Base-by-base conservation (phyloP, 163 green algal species). In the Coccomyxa subellipsoidea region DNA sequence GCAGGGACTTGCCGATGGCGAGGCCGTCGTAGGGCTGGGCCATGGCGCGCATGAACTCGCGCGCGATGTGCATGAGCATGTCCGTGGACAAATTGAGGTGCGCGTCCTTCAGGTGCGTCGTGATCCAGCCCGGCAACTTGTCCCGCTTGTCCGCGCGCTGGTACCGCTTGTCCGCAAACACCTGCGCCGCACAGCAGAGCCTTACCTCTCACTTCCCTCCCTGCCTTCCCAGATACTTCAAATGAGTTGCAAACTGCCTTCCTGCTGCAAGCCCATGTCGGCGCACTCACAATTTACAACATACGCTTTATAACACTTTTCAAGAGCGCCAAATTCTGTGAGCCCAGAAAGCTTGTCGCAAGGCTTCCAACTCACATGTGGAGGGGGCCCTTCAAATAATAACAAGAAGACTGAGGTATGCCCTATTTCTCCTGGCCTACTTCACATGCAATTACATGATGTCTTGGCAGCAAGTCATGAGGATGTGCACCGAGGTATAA, bases 41-140 rank as follows among this genome's bases (percentile, higher is more conserved):
- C 95, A 98, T 98, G 70, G 77, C 71, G 31, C 94, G 89, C 91
- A 98, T 97, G 91, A 98, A 98, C 77, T 97, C 92, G 0, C 94
- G 87, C 23, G 96, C 90, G 1, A 99, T 93, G 81, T 93, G 88
- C 29, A 97, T 73, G 81, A 98, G 89, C 96, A 99, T 99, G 90
- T 99, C 96, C 6, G 96, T 98, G 80, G 90, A 96, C 40, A 99
- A 91, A 89, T 99, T 99, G 69, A 99, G 87, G 89, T 99, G 95
- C 1, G 94, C 89, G 82, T 99, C 95, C 77, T 91, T 91, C n/a
- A 99, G 86, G 79, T 98, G 91, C 8, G 87, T 86, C 0, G 94
- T 95, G 83, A 99, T 99, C 96, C 96, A 99, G 29, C 79, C 82
- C 0, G 95, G 95, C 86, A 98, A 86, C 89, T 98, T 98, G 90